phyloP scores from a whole-genome alignment of 805 yeast species.

The Wickerhamomyces bisporus region DNA sequence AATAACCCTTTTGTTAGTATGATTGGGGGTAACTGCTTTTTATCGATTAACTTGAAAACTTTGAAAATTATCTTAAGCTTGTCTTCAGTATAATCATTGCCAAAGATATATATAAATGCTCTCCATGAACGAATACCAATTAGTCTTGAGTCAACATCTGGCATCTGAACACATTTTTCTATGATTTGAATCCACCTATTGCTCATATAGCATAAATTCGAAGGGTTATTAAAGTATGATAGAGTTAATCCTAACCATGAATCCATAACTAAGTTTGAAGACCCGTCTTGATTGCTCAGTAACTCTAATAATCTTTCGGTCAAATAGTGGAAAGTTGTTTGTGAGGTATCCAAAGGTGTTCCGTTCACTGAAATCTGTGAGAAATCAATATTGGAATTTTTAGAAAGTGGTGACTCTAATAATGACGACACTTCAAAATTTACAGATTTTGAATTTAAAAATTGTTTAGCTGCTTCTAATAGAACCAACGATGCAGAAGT shows the following conservation, averaged over 20 bases:
- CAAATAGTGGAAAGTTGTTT: constrained; percentile 7
- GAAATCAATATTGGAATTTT: constrained; percentile 9
- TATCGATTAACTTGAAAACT: background rate
- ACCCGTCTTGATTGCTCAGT: constrained; percentile 1
- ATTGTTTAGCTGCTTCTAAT: constrained; percentile 16
- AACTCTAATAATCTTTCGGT: constrained; percentile 3
- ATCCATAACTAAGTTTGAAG: constrained; percentile 10
- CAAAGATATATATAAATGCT: constrained; percentile 8
- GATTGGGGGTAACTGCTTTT: background rate
- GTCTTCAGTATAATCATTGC: constrained; percentile 2
- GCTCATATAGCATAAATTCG: background rate
- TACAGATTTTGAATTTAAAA: constrained; percentile 13
- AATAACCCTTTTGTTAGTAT: background rate
- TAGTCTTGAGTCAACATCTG: constrained; percentile 4
- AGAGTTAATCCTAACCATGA: constrained; percentile 21
- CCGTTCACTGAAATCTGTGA: constrained; percentile 4
- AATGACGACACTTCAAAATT: constrained; percentile 13
- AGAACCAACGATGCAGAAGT: constrained; percentile 6
- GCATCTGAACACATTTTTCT: background rate
- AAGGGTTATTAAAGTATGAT: constrained; percentile 9
- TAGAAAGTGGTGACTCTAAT: constrained; percentile 5
- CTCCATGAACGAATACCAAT: constrained; percentile 14
- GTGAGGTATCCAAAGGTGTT: constrained; percentile 10
- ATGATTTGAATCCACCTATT: constrained; percentile 4
- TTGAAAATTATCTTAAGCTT: background rate